These are phyloP conservation scores for Durusdinium trenchii DNA, from an alignment of 73 alveolate species.

Conservation along the genomic window DNA sequence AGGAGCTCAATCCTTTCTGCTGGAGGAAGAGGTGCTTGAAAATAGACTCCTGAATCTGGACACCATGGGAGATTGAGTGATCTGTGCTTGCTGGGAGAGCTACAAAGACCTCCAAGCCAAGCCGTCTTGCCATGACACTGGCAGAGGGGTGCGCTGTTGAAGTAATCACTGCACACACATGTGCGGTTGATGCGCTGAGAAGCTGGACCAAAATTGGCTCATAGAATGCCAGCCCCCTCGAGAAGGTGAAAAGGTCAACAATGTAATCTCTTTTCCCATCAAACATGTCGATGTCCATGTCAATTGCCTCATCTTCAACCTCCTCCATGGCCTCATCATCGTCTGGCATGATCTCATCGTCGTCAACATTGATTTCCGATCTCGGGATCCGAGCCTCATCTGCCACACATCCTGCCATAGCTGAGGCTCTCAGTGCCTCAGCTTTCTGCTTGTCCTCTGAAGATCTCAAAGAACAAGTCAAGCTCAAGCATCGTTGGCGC, in stretches of 20 bases:
- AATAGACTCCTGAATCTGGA: background rate
- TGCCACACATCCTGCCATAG: background rate
- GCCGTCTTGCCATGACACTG: background rate
- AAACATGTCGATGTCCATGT: background rate
- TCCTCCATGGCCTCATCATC: slow-evolving; percentile 24
- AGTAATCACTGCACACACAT: background rate
- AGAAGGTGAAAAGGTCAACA: slow-evolving; percentile 24
- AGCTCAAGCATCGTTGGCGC: slow-evolving; percentile 3
- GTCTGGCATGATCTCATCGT: background rate
- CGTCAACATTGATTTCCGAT: background rate
- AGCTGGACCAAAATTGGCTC: background rate
- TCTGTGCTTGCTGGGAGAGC: background rate
- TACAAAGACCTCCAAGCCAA: slow-evolving; percentile 6
- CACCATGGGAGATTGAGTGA: background rate
- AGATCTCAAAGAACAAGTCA: background rate
- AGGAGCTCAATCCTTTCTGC: background rate
- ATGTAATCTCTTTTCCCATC: slow-evolving; percentile 11
- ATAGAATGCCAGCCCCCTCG: background rate
- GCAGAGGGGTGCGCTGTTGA: background rate
- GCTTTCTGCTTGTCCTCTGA: background rate
- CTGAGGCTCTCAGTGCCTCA: background rate
- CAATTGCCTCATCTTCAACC: background rate
- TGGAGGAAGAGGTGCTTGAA: background rate
- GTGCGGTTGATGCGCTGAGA: background rate
- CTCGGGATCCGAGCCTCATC: background rate